These are phyloP conservation scores for Telfairia occidentalis DNA, from an alignment of 331 rosid species.

Conservation along the genomic window DNA sequence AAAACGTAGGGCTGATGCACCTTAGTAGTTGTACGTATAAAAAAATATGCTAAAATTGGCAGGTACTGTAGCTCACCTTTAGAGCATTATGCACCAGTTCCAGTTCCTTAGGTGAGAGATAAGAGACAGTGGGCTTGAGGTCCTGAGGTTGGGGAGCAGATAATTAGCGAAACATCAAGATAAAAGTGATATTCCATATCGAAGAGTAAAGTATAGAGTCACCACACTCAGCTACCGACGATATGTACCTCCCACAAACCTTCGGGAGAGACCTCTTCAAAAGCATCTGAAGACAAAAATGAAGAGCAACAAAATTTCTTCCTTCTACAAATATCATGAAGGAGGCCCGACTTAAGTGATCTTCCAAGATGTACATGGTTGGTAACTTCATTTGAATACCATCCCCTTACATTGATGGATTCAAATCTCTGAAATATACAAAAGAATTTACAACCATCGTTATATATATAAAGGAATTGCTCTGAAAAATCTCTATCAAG, in stretches of 20 bases:
- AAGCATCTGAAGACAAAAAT: slow-evolving; percentile 32
- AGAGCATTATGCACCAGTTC: slow-evolving; percentile 81
- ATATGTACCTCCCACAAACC: slow-evolving; percentile 90
- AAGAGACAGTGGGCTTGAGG: slow-evolving; percentile 75
- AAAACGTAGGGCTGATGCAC: not conserved
- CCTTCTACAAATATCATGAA: slow-evolving; percentile 35
- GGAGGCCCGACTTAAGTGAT: slow-evolving; percentile 33
- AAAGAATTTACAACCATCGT: slow-evolving; percentile 11
- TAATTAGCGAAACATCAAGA: slow-evolving; percentile 21
- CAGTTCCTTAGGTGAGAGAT: slow-evolving; percentile 66
- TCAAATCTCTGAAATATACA: slow-evolving; percentile 48
- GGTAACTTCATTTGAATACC: slow-evolving; percentile 34
- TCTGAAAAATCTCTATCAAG: not conserved
- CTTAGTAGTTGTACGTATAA: slow-evolving; percentile 17
- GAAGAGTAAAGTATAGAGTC: slow-evolving; percentile 23
- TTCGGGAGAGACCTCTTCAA: slow-evolving; percentile 55
- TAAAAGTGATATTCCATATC: slow-evolving; percentile 18
- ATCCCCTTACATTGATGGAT: slow-evolving; percentile 36
- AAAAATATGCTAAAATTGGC: slow-evolving; percentile 14
- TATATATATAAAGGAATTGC: not conserved
- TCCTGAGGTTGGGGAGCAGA: slow-evolving; percentile 39
- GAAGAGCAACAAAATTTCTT: slow-evolving; percentile 46
- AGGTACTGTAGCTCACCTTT: slow-evolving; percentile 43
- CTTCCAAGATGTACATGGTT: slow-evolving; percentile 35
- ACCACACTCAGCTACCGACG: slow-evolving; percentile 17